Evolutionary conservation across 768 basidiomycete species (phyloP).

Genomic region (Obba rivulosa): DNA sequence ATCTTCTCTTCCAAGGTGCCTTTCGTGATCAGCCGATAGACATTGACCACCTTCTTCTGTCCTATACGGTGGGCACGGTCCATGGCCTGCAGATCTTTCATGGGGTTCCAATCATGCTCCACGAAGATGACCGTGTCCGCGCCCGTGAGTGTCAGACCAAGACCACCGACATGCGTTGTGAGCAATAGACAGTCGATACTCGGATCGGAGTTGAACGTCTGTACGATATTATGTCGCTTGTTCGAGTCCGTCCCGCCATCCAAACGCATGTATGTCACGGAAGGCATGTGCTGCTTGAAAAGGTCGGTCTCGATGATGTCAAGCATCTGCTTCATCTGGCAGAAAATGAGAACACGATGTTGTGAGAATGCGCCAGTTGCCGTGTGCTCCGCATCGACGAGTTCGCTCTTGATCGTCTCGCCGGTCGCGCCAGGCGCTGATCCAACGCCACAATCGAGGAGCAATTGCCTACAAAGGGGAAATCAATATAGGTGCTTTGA

Average conservation of each 20-base stretch:
- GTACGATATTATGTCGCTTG: slow-evolving; percentile 94
- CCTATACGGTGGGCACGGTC: slow-evolving; percentile 97
- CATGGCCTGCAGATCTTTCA: slow-evolving; percentile 99
- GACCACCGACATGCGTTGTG: slow-evolving; percentile 94
- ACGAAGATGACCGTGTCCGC: slow-evolving; percentile 99
- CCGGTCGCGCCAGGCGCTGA: slow-evolving; percentile 31
- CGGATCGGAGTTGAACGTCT: slow-evolving; percentile 97
- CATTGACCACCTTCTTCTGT: slow-evolving; percentile 98
- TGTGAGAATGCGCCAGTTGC: slow-evolving; percentile 69
- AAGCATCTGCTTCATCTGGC: slow-evolving; percentile 99
- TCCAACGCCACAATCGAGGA: slow-evolving; percentile 94
- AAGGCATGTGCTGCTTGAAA: slow-evolving; percentile 89
- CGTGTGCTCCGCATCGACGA: slow-evolving; percentile 52
- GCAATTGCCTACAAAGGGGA: slow-evolving; percentile 64
- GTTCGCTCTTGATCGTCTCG: slow-evolving; percentile 64
- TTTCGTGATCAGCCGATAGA: slow-evolving; percentile 94
- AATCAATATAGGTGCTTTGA: slow-evolving; percentile 3
- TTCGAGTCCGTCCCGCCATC: slow-evolving; percentile 89
- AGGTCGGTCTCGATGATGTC: slow-evolving; percentile 94
- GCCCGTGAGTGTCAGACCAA: slow-evolving; percentile 93
- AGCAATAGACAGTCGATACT: slow-evolving; percentile 94
- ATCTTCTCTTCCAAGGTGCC: slow-evolving; percentile 99
- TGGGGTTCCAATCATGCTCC: slow-evolving; percentile 99
- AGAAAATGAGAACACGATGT: slow-evolving; percentile 98
- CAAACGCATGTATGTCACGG: slow-evolving; percentile 96